Evolutionary conservation across 2,329 filamentous ascomycete species (phyloP).

Genomic region (Seiridium cupressi): DNA sequence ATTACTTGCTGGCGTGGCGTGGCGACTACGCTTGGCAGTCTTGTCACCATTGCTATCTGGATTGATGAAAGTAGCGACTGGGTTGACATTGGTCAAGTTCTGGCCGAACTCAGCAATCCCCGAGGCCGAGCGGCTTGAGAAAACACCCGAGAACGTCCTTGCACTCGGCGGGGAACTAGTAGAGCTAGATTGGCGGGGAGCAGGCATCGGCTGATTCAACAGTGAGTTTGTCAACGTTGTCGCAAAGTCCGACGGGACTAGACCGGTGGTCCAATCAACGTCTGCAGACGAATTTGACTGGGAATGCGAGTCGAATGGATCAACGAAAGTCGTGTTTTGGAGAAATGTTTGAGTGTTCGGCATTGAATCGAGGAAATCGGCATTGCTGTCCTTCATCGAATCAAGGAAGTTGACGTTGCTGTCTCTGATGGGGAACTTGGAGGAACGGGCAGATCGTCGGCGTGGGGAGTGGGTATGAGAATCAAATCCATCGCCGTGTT

Average conservation of each 20-base stretch:
- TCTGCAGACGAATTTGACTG: constrained; percentile 23
- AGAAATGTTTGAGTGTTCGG: constrained; percentile 24
- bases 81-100: constrained; percentile 24
- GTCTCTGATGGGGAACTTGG: constrained; percentile 14
- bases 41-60: constrained; percentile 25
- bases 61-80: not conserved
- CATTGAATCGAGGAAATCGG: constrained; percentile 18
- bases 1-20: constrained; percentile 44
- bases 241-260: constrained; percentile 34
- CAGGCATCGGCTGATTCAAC: constrained; percentile 43
- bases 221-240: constrained; percentile 45
- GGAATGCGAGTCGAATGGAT: constrained; percentile 23
- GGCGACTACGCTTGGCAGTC: constrained; percentile 42
- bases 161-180: constrained; percentile 27
- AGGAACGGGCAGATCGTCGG: constrained; percentile 25
- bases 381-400: constrained; percentile 20
- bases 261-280: constrained; percentile 21
- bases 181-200: constrained; percentile 26
- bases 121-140: constrained; percentile 24
- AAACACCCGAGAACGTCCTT: constrained; percentile 25
- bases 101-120: constrained; percentile 26
- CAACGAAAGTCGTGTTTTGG: constrained; percentile 21
- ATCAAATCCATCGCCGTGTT: constrained; percentile 46
- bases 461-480: constrained; percentile 64
- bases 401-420: constrained; percentile 4